Conservation (phyloP, 139 green algal genomes). For the Volvox africanus region DNA sequence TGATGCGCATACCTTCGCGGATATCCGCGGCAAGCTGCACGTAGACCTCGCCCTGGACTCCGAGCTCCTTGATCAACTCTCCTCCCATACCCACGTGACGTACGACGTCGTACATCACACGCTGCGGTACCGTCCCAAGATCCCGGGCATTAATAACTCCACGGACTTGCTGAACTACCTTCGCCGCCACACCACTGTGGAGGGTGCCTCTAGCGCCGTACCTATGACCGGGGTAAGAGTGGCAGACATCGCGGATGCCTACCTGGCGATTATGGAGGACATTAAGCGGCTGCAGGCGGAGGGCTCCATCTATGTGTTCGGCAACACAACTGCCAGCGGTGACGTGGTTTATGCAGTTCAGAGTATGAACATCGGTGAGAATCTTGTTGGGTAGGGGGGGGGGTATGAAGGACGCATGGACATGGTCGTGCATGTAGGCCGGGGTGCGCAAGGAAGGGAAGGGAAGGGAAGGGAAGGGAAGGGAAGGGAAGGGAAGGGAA, state of each 20-base stretch:
- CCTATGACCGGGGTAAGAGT: conserved; percentile 34
- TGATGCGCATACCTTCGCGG: conserved; percentile 9
- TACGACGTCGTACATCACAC: background rate
- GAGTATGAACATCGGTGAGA: conserved; percentile 25
- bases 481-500: too few relatives aligned
- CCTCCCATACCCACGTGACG: conserved; percentile 12
- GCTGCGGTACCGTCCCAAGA: conserved; percentile 22
- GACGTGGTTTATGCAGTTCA: conserved; percentile 27
- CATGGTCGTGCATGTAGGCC: too few relatives aligned
- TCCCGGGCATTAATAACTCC: conserved; percentile 12
- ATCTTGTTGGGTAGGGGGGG: too few relatives aligned
- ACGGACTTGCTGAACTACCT: conserved; percentile 46
- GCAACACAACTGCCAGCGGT: background rate
- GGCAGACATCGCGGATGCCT: conserved; percentile 27
- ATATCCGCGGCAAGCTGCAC: conserved; percentile 4
- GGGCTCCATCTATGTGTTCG: conserved; percentile 20
- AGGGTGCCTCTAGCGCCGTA: conserved; percentile 17
- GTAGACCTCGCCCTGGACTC: conserved; percentile 20
- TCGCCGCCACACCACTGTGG: conserved; percentile 34
- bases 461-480: too few relatives aligned
- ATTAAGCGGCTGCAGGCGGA: conserved; percentile 36
- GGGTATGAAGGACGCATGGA: too few relatives aligned
- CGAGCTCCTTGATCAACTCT: conserved; percentile 17
- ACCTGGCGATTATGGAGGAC: conserved; percentile 10
- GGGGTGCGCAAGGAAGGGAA: too few relatives aligned